Conservation (phyloP, 257 asterid genomes). For the Perilla frutescens region DNA sequence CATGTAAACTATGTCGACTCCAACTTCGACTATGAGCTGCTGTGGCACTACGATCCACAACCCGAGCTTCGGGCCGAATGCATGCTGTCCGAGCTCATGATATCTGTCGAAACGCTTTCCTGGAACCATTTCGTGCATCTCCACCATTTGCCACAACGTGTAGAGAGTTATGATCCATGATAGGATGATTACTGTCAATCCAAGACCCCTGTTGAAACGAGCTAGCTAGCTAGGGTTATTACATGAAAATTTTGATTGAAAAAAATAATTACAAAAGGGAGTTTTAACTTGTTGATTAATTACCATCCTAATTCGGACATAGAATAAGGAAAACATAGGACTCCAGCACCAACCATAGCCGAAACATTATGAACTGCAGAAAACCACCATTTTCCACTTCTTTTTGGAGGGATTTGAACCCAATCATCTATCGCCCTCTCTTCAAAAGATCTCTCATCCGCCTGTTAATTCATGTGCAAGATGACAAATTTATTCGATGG, state of each 20-base stretch:
- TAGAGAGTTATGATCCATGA: conserved; percentile 57
- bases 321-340: conserved; percentile 54
- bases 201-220: conserved; percentile 47
- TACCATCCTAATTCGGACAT: conserved; percentile 56
- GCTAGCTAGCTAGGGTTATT: too few species aligned
- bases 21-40: conserved; percentile 49
- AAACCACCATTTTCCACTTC: conserved; percentile 58
- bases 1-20: conserved; percentile 59
- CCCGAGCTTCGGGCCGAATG: conserved; percentile 60
- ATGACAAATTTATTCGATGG: too few species aligned
- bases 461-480: conserved; percentile 10
- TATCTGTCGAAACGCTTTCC: conserved; percentile 63
- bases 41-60: conserved; percentile 60
- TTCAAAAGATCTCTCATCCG: conserved; percentile 39
- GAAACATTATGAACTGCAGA: conserved; percentile 60
- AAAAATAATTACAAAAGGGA: too few species aligned
- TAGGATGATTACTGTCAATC: conserved; percentile 39
- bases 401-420: conserved; percentile 46
- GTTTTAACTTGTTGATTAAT: background rate
- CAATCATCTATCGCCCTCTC: conserved; percentile 47
- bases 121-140: conserved; percentile 58
- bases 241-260: too few species aligned
- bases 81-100: conserved; percentile 63
- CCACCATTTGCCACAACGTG: conserved; percentile 63
- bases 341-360: conserved; percentile 55